Evolutionary conservation across 768 basidiomycete genomes (phyloP).

Genomic region (Suillus plorans): DNA sequence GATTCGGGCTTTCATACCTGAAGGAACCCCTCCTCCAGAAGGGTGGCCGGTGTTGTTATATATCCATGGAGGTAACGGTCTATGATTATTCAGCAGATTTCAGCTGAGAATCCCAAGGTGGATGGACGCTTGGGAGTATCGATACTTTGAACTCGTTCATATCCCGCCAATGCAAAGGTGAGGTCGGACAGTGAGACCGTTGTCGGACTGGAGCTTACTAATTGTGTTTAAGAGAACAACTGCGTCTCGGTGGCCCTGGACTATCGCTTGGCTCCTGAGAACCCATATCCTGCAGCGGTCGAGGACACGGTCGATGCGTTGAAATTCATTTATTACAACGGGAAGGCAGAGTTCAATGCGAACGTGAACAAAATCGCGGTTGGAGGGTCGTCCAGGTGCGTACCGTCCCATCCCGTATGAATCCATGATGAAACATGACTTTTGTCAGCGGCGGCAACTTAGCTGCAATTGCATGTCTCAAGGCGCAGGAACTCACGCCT

Average conservation of each 20-base stretch:
- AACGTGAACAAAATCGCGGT: conserved; percentile 60
- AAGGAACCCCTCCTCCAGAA: conserved; percentile 42
- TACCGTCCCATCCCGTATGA: background rate
- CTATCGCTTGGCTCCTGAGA: conserved; percentile 71
- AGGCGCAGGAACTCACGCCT: conserved; percentile 48
- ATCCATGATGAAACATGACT: background rate
- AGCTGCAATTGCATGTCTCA: conserved; percentile 63
- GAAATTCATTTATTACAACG: conserved; percentile 56
- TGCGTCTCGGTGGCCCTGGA: conserved; percentile 68
- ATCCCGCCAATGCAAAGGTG: conserved; percentile 25
- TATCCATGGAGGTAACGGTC: conserved; percentile 63
- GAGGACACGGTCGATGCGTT: conserved; percentile 70
- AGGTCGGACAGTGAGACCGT: background rate
- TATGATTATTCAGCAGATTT: background rate
- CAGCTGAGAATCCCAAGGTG: conserved; percentile 41
- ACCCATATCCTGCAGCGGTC: conserved; percentile 69
- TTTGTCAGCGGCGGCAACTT: conserved; percentile 64
- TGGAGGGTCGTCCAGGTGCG: conserved; percentile 69
- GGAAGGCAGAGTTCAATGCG: conserved; percentile 43
- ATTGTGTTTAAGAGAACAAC: conserved; percentile 43
- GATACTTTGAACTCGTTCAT: conserved; percentile 58
- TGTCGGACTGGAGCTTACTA: background rate
- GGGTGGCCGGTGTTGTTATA: conserved; percentile 75
- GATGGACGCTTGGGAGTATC: conserved; percentile 73
- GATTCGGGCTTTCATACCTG: conserved; percentile 65